Conservation (phyloP, 768 basidiomycete species). For the Baorangia bicolor region DNA sequence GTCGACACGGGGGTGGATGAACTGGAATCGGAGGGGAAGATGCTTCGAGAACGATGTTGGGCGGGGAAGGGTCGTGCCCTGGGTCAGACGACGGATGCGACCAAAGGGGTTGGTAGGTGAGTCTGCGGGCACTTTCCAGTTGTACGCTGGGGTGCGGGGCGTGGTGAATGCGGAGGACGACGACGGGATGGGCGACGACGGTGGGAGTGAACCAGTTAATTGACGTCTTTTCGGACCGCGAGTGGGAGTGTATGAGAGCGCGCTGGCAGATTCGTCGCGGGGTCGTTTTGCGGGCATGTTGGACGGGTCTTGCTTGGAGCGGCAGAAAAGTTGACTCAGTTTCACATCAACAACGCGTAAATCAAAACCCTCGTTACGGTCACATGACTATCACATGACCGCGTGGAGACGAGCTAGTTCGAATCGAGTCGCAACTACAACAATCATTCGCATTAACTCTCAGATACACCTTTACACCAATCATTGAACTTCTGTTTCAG, state of each 20-base stretch:
- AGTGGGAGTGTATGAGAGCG: slow-evolving; percentile 30
- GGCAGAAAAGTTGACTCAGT: slow-evolving; percentile 3
- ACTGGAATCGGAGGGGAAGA: slow-evolving; percentile 62
- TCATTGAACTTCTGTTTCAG: too few relatives aligned
- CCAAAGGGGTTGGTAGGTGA: slow-evolving; percentile 74
- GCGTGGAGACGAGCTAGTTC: too few relatives aligned
- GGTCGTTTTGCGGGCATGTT: slow-evolving; percentile 32
- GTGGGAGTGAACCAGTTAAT: slow-evolving; percentile 21
- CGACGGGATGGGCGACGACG: slow-evolving; percentile 29
- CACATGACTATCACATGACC: slow-evolving; percentile 22
- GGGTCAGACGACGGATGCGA: slow-evolving; percentile 43
- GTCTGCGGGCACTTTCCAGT: slow-evolving; percentile 52
- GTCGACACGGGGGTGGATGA: slow-evolving; percentile 38
- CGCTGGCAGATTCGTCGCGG: slow-evolving; percentile 26
- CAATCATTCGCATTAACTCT: too few relatives aligned
- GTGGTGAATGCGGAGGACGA: slow-evolving; percentile 28
- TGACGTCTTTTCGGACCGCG: slow-evolving; percentile 31
- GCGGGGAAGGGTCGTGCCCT: slow-evolving; percentile 39
- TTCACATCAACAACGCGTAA: slow-evolving; percentile 12
- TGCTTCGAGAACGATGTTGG: slow-evolving; percentile 57
- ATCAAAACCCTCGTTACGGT: background rate
- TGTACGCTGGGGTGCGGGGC: slow-evolving; percentile 40
- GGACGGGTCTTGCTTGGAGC: background rate
- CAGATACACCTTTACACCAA: too few relatives aligned
- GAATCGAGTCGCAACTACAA: too few relatives aligned